Conservation (phyloP, 148 eudicot genomes). For the Fagopyrum tataricum region DNA sequence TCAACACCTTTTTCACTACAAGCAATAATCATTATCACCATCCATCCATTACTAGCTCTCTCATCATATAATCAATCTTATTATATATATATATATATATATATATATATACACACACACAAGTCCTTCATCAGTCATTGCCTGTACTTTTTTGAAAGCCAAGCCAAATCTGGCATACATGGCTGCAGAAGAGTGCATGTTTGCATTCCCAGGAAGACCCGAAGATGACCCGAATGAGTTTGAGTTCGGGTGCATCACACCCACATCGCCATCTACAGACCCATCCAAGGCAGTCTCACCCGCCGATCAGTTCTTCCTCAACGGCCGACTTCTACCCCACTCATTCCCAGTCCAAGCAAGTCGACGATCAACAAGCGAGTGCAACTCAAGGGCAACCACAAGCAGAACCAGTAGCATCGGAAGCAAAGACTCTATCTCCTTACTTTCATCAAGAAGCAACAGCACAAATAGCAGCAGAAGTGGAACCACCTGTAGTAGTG, state of each 20-base stretch:
- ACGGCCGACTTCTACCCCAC: constrained; percentile 65
- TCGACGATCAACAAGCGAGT: constrained; percentile 26
- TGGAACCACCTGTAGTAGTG: constrained; percentile 26
- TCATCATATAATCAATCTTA: no score
- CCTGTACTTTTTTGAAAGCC: neutral
- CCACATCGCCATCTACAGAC: constrained; percentile 21
- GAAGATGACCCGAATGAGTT: constrained; percentile 26
- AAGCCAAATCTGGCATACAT: no score
- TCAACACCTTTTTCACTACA: constrained; percentile 1
- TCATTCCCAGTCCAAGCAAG: constrained; percentile 26
- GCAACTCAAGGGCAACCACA: constrained; percentile 16
- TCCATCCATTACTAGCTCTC: neutral
- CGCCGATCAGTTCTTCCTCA: constrained; percentile 70
- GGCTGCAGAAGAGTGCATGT: no score
- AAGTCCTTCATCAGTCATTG: neutral
- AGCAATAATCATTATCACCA: constrained; percentile 26
- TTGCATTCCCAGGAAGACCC: constrained; percentile 3
- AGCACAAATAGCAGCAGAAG: constrained; percentile 26
- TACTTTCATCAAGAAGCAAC: constrained; percentile 43
- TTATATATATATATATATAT: constrained; percentile 21
- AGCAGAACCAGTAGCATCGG: constrained; percentile 39
- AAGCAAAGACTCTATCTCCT: constrained; percentile 24
- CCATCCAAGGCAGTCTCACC: constrained; percentile 33
- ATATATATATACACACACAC: neutral
- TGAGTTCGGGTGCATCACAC: constrained; percentile 42